A percentile compares a stretch with the other conserved stretches of the same genome.
Conservation (phyloP, 495 filamentous ascomycete species). For the Corynascus novoguineensis region DNA sequence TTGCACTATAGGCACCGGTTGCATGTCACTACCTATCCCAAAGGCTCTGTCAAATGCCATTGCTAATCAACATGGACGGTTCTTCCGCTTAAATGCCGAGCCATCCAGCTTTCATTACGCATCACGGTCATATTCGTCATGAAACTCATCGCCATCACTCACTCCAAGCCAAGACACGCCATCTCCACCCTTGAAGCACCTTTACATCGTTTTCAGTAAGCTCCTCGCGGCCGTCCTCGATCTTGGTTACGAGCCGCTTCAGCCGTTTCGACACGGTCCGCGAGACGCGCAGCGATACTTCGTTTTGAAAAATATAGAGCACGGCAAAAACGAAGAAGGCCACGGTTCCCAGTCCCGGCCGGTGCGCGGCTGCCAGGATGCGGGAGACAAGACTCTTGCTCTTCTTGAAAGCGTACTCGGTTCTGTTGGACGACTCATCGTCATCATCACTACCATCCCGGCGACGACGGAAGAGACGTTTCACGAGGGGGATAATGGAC, state of each 20-base stretch:
- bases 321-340: conserved; percentile 44
- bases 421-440: conserved; percentile 31
- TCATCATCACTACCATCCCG: conserved; percentile 19
- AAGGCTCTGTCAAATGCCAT: no score
- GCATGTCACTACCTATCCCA: no score
- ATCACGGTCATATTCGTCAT: background rate
- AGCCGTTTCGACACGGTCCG: conserved; percentile 36
- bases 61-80: no score
- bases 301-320: conserved; percentile 44
- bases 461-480: conserved; percentile 36
- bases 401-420: conserved; percentile 43
- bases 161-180: conserved; percentile 42
- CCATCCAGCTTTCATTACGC: background rate
- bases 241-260: conserved; percentile 36
- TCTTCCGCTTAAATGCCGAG: background rate
- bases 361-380: conserved; percentile 33
- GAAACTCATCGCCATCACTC: conserved; percentile 4
- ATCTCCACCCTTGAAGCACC: conserved; percentile 41
- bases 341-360: conserved; percentile 39
- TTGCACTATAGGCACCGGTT: no score
- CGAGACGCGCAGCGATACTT: conserved; percentile 42
- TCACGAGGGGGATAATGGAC: conserved; percentile 40
- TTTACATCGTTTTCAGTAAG: conserved; percentile 38
- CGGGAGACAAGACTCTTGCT: conserved; percentile 38
- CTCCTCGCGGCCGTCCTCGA: conserved; percentile 38